These are phyloP conservation scores for Suhomyces pyralidae DNA, from an alignment of 805 yeast species.

Conservation along the genomic window DNA sequence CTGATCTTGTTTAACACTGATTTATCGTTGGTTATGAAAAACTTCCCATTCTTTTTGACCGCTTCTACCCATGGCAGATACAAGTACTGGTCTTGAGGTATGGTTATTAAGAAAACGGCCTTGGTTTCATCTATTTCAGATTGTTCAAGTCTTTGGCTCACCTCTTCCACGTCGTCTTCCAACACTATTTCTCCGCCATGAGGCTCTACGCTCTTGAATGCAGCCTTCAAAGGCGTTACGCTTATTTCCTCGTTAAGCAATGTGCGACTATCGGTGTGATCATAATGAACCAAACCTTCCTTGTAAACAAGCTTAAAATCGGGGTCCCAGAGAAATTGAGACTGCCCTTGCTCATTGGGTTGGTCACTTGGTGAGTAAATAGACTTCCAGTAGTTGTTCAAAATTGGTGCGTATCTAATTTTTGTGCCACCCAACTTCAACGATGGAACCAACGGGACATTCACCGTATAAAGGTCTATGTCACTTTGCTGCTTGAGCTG, in stretches of 20 bases:
- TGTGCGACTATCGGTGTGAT: constrained; percentile 67
- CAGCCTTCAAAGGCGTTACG: constrained; percentile 58
- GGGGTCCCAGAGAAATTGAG: constrained; percentile 78
- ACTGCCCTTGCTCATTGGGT: constrained; percentile 24
- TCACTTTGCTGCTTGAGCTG: constrained; percentile 50
- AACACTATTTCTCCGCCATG: constrained; percentile 58
- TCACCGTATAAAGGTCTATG: constrained; percentile 76
- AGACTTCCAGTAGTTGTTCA: constrained; percentile 77
- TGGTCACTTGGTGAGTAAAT: constrained; percentile 42
- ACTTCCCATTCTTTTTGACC: constrained; percentile 16
- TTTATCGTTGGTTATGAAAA: constrained; percentile 22
- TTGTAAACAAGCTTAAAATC: constrained; percentile 67
- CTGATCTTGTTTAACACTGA: constrained; percentile 15
- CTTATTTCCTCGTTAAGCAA: constrained; percentile 62
- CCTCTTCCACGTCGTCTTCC: constrained; percentile 14
- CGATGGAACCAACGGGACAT: constrained; percentile 67
- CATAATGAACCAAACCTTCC: constrained; percentile 38
- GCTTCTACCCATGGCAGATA: constrained; percentile 42
- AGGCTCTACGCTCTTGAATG: constrained; percentile 54
- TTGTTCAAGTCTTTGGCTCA: background rate
- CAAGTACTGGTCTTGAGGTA: constrained; percentile 39
- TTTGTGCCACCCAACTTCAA: constrained; percentile 56
- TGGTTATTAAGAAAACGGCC: constrained; percentile 31
- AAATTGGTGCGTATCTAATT: constrained; percentile 71
- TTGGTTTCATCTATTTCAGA: background rate